Base-by-base conservation (phyloP, 169 alveolate genomes). In the Plasmodium fragile region DNA sequence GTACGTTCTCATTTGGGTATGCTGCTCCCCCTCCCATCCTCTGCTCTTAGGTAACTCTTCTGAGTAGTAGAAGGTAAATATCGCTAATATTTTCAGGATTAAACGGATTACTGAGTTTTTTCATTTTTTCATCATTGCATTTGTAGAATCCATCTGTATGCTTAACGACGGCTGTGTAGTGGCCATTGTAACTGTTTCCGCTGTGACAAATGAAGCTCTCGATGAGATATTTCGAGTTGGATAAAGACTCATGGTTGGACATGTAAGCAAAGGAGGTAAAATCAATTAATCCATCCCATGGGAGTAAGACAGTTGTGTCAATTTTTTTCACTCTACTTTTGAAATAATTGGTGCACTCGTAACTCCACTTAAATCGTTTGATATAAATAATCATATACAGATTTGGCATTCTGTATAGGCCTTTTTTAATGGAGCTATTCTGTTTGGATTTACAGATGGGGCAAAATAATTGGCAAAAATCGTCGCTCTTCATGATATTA, bases 171-270 rank as follows among this genome's bases (percentile, higher is more conserved):
- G 90, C 79, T 39, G 94, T 89, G 22, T 89, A 89, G 72, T 89
- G 94, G 4, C 94, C 94, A 78, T 78, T 89, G 41, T 89, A 89
- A 30, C 94, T 78, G 71, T 89, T 77, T 0, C 94, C 94, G 49
- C 90, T 89, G 70, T 89, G 94, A 22, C 94, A 89, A 22, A 89
- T 78, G 70, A 89, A 78, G 71, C 94, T 89, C 81, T 89, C 94
- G 52, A 89, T 89, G 36, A 89, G 70, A 78, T 89, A 89, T 43
- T 89, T 89, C 1, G 90, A 78, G 34, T 89, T 89, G 49, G 41
- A 41, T 78, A 89, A 89, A 5, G 94, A 77, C 11, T 89, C 71
- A 18, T 89, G 94, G 45, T 55, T 89, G 36, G 94, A 89, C 82
- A 89, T 78, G 52, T 55, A 53, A 25, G 81, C 13, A 65, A 78